Conservation (phyloP, 1,284 basidiomycete genomes). For the Heterobasidion annosum region DNA sequence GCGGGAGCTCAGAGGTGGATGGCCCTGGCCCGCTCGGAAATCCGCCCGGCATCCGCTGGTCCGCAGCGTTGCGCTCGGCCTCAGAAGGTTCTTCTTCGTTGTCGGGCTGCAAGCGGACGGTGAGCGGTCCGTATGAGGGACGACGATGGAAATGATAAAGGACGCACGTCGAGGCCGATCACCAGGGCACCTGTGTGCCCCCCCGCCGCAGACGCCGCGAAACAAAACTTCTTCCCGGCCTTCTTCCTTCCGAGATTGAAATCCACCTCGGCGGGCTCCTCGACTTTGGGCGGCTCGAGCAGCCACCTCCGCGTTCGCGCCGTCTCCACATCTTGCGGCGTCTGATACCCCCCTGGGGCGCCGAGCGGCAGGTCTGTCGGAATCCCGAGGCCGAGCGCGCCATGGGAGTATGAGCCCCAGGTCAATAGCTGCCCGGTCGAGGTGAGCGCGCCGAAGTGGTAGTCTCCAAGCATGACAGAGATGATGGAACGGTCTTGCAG, state of each 20-base stretch:
- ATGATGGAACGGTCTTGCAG: conserved; percentile 72
- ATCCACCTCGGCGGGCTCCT: conserved; percentile 12
- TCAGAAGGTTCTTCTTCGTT: neutral
- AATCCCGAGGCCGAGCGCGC: conserved; percentile 80
- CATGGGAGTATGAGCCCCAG: conserved; percentile 75
- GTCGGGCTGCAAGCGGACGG: neutral
- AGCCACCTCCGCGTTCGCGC: conserved; percentile 17
- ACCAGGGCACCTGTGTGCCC: conserved; percentile 87
- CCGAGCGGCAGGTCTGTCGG: conserved; percentile 42
- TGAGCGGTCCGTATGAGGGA: neutral
- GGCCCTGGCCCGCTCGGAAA: neutral
- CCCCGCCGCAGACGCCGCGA: conserved; percentile 70
- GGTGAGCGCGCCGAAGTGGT: conserved; percentile 82
- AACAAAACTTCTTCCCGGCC: conserved; percentile 54
- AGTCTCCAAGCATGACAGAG: conserved; percentile 83
- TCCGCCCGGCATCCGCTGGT: neutral
- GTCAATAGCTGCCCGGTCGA: conserved; percentile 68
- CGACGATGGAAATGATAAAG: neutral
- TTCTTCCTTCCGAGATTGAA: conserved; percentile 32
- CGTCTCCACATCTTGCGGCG: conserved; percentile 24
- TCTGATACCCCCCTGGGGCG: conserved; percentile 50
- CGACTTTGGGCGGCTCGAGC: conserved; percentile 25
- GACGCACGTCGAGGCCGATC: conserved; percentile 62
- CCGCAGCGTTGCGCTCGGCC: neutral
- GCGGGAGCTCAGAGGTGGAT: neutral